A percentile compares a stretch with the other conserved stretches of the same genome.
Evolutionary conservation across 164 flowering plant genomes (phyloP).

Genomic region (Umbellularia californica): DNA sequence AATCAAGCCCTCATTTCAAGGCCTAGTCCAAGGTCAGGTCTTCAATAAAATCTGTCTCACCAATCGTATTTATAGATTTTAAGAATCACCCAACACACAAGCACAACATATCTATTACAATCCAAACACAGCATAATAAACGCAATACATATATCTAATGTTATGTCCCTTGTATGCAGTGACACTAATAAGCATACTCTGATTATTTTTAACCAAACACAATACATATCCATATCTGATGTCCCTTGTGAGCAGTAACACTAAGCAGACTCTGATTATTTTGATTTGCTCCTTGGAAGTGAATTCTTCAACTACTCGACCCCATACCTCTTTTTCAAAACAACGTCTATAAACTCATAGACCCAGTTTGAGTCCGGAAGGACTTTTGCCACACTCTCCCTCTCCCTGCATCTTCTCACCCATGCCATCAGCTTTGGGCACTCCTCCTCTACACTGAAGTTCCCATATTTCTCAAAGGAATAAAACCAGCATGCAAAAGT

Average conservation of each 20-base stretch:
- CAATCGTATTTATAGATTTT: no score
- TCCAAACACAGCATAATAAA: no score
- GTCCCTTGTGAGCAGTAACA: neutral
- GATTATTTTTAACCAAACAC: neutral
- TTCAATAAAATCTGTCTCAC: no score
- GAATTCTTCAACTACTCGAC: neutral
- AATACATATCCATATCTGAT: neutral
- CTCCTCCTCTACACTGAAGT: constrained; percentile 1
- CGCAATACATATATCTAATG: no score
- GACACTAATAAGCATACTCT: no score
- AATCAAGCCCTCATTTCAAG: no score
- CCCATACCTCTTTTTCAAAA: neutral
- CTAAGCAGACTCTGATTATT: neutral
- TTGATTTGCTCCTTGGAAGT: no score
- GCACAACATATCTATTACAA: no score
- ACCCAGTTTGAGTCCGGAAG: constrained; percentile 1
- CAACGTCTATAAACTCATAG: neutral
- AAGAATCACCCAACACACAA: no score
- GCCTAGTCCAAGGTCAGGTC: no score
- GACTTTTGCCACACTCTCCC: constrained; percentile 5
- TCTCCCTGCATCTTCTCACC: constrained; percentile 6
- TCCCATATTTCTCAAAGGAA: neutral
- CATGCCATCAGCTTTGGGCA: constrained; percentile 3
- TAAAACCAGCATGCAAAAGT: constrained; percentile 8
- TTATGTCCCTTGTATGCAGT: no score